These are phyloP conservation scores for Brassica hybrid DNA, from an alignment of 441 rosid genomes.

Conservation along the genomic window DNA sequence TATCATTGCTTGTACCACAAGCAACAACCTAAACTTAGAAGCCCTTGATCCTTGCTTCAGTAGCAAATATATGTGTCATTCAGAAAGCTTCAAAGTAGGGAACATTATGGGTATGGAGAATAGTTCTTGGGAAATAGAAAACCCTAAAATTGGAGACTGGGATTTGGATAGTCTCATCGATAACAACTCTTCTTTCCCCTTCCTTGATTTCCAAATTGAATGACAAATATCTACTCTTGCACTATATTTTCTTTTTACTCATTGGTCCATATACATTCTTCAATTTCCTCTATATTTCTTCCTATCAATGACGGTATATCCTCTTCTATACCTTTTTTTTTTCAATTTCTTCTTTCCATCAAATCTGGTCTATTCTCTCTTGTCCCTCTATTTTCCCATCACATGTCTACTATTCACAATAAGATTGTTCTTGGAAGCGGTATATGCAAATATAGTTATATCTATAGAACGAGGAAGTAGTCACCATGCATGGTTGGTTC, in stretches of 20 bases:
- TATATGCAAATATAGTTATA: neutral
- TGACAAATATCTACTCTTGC: constrained; percentile 26
- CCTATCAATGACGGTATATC: no score
- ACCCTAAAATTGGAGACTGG: constrained; percentile 72
- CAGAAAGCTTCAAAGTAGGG: constrained; percentile 48
- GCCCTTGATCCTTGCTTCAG: constrained; percentile 59
- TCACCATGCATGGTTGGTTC: neutral
- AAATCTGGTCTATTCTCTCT: neutral
- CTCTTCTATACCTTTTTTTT: neutral
- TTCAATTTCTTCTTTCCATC: neutral
- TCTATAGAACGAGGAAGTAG: neutral
- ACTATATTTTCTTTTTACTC: constrained; percentile 16
- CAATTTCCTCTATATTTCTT: constrained; percentile 14
- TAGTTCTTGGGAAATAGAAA: constrained; percentile 57
- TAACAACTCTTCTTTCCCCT: constrained; percentile 57
- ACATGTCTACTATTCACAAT: neutral
- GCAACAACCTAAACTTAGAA: constrained; percentile 42
- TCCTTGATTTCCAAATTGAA: constrained; percentile 69
- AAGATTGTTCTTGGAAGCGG: neutral
- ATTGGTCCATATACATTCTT: constrained; percentile 21
- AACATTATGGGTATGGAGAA: constrained; percentile 53
- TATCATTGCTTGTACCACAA: constrained; percentile 38
- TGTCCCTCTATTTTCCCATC: neutral
- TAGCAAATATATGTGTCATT: constrained; percentile 38
- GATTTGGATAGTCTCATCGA: constrained; percentile 73